Conservation (phyloP, 768 basidiomycete species). For the Crepidotus variabilis region DNA sequence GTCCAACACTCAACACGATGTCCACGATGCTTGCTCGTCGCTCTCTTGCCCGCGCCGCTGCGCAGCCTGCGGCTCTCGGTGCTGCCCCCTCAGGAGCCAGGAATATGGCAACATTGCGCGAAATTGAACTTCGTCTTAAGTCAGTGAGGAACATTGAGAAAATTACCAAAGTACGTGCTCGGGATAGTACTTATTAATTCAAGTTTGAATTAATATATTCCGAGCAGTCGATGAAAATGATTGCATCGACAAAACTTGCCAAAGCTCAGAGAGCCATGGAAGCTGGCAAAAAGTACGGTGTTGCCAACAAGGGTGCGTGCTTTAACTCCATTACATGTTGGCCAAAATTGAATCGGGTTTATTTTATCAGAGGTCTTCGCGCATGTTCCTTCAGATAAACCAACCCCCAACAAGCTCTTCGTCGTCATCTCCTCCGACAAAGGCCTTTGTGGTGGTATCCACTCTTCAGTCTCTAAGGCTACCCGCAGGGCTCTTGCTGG, state of each 20-base stretch:
- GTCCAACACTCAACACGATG: slow-evolving; percentile 22
- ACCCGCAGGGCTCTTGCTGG: slow-evolving; percentile 70
- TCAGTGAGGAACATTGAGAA: slow-evolving; percentile 98
- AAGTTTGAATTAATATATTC: background rate
- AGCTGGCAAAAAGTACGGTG: slow-evolving; percentile 88
- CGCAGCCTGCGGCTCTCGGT: slow-evolving; percentile 30
- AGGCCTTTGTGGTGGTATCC: slow-evolving; percentile 99
- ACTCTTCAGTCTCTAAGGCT: slow-evolving; percentile 92
- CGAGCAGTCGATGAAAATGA: slow-evolving; percentile 94
- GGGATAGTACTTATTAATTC: background rate
- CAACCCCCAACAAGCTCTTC: slow-evolving; percentile 80
- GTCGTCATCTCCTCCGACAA: slow-evolving; percentile 96
- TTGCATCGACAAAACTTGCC: slow-evolving; percentile 94
- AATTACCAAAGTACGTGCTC: slow-evolving; percentile 85
- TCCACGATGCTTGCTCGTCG: slow-evolving; percentile 45
- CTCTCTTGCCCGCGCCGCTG: slow-evolving; percentile 36
- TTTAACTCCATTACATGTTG: background rate
- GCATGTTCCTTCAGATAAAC: slow-evolving; percentile 64
- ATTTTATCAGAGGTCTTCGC: slow-evolving; percentile 75
- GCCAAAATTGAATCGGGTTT: slow-evolving; percentile 6
- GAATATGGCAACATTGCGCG: slow-evolving; percentile 96
- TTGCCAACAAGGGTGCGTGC: slow-evolving; percentile 80
- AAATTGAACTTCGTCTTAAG: slow-evolving; percentile 95
- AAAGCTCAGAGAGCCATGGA: slow-evolving; percentile 95
- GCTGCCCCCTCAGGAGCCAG: slow-evolving; percentile 54